Conservation (phyloP, 176 grass and related monocot species). For the Aegilops tauschii region DNA sequence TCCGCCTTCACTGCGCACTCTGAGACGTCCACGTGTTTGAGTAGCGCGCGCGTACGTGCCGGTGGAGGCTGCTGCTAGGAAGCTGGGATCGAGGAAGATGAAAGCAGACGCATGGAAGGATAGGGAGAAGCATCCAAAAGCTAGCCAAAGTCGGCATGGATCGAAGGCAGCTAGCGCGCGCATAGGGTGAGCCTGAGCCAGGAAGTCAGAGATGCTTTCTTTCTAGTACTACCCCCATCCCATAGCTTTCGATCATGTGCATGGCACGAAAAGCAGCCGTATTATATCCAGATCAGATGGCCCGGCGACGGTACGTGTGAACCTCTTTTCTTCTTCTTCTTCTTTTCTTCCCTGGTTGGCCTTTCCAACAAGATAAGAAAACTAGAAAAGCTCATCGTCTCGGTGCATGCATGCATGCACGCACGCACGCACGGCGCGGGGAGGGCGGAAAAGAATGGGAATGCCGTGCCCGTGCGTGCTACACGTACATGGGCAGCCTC, state of each 20-base stretch:
- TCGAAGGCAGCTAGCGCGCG: not conserved
- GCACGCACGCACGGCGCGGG: not conserved
- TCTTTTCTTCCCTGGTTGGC: not conserved
- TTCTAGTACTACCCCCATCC: not conserved
- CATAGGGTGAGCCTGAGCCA: not conserved
- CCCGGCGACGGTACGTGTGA: not conserved
- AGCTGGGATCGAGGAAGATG: not conserved
- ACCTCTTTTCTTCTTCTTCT: not conserved
- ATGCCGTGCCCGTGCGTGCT: not conserved
- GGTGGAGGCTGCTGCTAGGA: not conserved
- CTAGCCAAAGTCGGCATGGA: not conserved
- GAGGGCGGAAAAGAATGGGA: not conserved
- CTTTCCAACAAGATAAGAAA: slow-evolving; percentile 9
- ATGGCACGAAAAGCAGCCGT: not conserved
- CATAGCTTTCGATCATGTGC: not conserved
- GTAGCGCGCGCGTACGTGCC: not conserved
- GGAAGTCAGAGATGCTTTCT: slow-evolving; percentile 15
- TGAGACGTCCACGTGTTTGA: not conserved
- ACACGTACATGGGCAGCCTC: not conserved
- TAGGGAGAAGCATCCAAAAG: not conserved
- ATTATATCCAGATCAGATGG: not conserved
- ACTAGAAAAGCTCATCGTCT: not conserved
- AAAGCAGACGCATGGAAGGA: not conserved
- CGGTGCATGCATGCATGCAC: not conserved
- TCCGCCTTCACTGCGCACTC: not conserved